A percentile compares a stretch with the other conserved stretches of the same genome.
These are phyloP conservation scores for Exophiala mesophila DNA, from an alignment of 2,329 filamentous ascomycete genomes.

Conservation along the genomic window DNA sequence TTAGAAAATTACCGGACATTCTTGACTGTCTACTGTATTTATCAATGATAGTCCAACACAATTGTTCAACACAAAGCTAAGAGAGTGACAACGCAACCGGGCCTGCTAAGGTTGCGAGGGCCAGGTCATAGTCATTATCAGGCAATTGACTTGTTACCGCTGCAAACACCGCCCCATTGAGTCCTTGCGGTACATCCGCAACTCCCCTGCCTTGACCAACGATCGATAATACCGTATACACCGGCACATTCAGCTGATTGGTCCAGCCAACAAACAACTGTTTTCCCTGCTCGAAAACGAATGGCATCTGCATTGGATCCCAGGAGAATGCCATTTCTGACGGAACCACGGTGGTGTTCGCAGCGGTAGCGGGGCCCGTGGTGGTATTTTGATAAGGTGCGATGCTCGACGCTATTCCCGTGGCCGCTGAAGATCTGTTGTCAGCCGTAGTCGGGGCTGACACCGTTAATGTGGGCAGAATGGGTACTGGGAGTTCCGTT, in stretches of 20 bases:
- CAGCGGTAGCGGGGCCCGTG: constrained; percentile 17
- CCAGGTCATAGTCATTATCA: constrained; percentile 18
- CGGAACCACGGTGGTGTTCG: too few relatives aligned
- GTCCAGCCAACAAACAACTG: constrained; percentile 27
- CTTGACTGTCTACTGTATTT: too few relatives aligned
- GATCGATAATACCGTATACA: constrained; percentile 24
- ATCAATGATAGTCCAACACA: too few relatives aligned
- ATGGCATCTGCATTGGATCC: too few relatives aligned
- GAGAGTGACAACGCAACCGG: constrained; percentile 17
- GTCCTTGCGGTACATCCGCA: constrained; percentile 19
- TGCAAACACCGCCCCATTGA: constrained; percentile 25
- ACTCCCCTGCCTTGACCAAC: constrained; percentile 16
- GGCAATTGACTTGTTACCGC: constrained; percentile 23
- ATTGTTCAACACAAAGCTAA: too few relatives aligned
- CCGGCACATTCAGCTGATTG: constrained; percentile 25
- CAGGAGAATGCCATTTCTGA: too few relatives aligned
- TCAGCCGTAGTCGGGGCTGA: constrained; percentile 14
- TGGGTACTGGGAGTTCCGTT: constrained; percentile 8
- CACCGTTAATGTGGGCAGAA: constrained; percentile 18
- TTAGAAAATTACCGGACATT: too few relatives aligned
- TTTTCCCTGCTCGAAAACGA: too few relatives aligned
- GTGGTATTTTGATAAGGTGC: constrained; percentile 12
- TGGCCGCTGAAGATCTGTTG: constrained; percentile 16
- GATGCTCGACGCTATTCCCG: constrained; percentile 16
- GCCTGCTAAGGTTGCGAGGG: constrained; percentile 15